phyloP scores from a whole-genome alignment of 805 yeast genomes.

The Saccharomyces paradoxus region DNA sequence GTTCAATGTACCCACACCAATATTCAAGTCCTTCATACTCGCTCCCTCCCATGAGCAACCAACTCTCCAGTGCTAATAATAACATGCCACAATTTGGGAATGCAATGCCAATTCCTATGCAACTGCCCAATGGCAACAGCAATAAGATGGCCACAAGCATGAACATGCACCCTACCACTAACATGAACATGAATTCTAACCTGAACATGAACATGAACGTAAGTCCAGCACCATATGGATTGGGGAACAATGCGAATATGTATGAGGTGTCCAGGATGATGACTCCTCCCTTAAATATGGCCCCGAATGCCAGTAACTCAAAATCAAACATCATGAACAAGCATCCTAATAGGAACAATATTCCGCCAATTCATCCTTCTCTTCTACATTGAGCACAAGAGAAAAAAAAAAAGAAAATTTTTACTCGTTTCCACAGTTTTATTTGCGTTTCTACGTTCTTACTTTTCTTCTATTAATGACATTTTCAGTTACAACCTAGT shows the following conservation, averaged over 20 bases:
- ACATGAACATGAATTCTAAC: background rate
- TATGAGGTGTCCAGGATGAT: background rate
- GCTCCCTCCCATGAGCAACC: background rate
- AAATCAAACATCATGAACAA: background rate
- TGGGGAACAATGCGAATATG: constrained; percentile 5
- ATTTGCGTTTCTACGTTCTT: background rate
- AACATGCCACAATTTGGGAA: background rate
- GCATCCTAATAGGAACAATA: constrained; percentile 1
- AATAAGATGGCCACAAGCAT: background rate
- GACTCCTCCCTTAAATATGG: background rate
- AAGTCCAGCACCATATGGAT: constrained; percentile 2
- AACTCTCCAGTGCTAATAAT: background rate
- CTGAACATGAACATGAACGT: background rate
- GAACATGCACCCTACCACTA: background rate
- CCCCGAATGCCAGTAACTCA: background rate
- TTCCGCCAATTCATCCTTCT: constrained; percentile 19
- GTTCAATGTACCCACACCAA: background rate
- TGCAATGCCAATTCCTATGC: background rate
- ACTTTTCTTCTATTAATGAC: background rate
- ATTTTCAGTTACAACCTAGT: background rate
- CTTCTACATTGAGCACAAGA: constrained; percentile 6
- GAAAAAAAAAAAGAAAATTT: background rate
- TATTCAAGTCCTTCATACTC: background rate
- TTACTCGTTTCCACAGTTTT: background rate
- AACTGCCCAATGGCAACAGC: background rate